These are phyloP conservation scores for Arthrobotrys conoides DNA, from an alignment of 2,329 filamentous ascomycete genomes.

Conservation along the genomic window DNA sequence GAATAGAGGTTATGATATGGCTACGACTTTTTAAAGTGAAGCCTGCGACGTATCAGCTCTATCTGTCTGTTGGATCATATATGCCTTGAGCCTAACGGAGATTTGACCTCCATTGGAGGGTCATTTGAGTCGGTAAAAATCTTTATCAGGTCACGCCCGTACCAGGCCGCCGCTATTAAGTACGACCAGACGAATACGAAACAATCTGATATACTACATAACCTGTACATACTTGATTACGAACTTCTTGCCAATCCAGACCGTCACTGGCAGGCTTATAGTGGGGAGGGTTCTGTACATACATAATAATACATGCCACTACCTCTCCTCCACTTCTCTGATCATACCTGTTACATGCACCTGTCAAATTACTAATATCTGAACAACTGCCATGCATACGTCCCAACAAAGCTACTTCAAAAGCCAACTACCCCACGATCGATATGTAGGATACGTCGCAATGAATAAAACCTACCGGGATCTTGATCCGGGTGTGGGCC, in stretches of 20 bases:
- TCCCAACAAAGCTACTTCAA: background rate
- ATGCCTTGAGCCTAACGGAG: background rate
- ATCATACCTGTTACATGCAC: conserved; percentile 8
- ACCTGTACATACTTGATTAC: conserved; percentile 8
- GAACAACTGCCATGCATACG: background rate
- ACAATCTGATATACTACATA: background rate
- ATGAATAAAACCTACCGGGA: background rate
- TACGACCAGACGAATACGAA: background rate
- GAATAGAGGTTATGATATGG: background rate
- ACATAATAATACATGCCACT: background rate
- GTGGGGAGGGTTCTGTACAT: background rate
- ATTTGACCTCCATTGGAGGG: background rate
- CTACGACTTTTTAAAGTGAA: background rate
- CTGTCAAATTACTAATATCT: conserved; percentile 2
- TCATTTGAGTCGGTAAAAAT: background rate
- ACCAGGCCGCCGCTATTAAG: background rate
- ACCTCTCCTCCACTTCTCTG: too few species aligned
- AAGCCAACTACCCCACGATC: conserved; percentile 5
- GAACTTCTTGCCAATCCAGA: too few species aligned
- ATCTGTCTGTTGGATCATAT: background rate
- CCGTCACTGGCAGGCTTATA: too few species aligned
- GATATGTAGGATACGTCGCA: background rate
- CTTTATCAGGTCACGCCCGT: background rate
- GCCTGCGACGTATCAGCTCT: background rate
- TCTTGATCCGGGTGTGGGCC: background rate